Base-by-base conservation (phyloP, 2,329 filamentous ascomycete genomes). In the Shiraia bambusicola region DNA sequence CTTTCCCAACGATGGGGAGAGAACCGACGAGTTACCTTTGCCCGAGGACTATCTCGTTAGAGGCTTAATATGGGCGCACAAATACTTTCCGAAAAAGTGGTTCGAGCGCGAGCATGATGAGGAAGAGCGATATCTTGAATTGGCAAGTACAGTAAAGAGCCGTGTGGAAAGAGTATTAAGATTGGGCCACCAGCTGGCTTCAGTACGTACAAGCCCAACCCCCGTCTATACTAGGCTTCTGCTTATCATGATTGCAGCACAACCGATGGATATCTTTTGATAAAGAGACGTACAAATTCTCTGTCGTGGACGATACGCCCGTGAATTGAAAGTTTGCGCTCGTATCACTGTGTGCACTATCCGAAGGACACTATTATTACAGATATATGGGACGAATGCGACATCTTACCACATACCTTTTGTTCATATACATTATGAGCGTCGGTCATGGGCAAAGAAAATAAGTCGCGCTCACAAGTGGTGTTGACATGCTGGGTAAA, bases 41-140 rank as follows among this genome's bases (percentile, higher is more conserved):
- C 83, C 84, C 0, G 86, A 89, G 34, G 86, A 90, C 46, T 87
- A 81, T 50, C 74, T 79, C 0, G 75, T 88, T 40, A 74, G 83
- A 1, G 86, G 86, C 0, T 69, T 87, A 1, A 61, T 82, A 2
- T 87, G 81, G 71, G 71, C 76, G 0, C 73, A 81, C 2, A 71
- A 72, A 9, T 84, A 84, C 41, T 83, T 79, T 38, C 82, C 83
- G 0, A 41, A 65, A 0, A 68, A 73, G 1, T 87, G 80, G 79
- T 87, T 87, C 55, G 73, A 75, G 7, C 74, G 76, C 1, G 76
- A 77, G 43, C 73, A 82, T 4, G 83, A 87, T 17, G 83, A 87
- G n/a, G 81, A 85, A 9, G 83, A 87, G 46, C 78, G 82, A 29
- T 77, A 76, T 12, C 77, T 87, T 32, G 84, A 87, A 54, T 65